A percentile compares a stretch with the other conserved stretches of the same genome.
These are phyloP conservation scores for Casuarina equisetifolia DNA, from an alignment of 306 rosid species.

Conservation along the genomic window DNA sequence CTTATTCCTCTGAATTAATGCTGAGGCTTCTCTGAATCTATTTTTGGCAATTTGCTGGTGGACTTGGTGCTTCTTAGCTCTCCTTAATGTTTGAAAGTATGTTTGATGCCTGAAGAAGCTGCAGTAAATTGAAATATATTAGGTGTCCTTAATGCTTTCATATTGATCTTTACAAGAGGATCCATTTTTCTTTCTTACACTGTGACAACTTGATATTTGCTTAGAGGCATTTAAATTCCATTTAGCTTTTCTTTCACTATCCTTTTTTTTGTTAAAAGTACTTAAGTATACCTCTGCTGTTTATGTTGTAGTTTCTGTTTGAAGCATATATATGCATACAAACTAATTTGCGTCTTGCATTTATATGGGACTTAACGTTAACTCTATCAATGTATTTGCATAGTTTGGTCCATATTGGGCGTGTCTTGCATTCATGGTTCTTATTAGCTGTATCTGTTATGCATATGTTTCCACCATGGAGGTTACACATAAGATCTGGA, in stretches of 20 bases:
- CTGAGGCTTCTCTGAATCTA: too few relatives aligned
- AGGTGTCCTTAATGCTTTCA: neutral
- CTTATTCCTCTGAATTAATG: too few relatives aligned
- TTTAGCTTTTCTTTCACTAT: neutral
- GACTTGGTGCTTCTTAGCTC: neutral
- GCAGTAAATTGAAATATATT: neutral
- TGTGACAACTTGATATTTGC: neutral
- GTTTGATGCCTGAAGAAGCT: neutral
- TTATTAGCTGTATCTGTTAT: neutral
- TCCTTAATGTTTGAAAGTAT: neutral
- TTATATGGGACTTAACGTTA: neutral
- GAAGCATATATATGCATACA: neutral
- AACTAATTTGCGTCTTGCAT: neutral
- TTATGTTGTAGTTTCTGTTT: neutral
- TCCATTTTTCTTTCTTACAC: neutral
- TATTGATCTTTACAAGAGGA: neutral
- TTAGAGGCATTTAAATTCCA: neutral
- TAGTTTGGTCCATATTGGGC: neutral
- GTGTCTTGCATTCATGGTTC: neutral
- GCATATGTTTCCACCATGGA: neutral
- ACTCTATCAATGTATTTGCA: neutral
- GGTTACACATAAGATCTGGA: neutral
- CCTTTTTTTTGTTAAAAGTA: neutral
- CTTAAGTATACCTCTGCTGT: neutral
- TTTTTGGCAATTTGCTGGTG: neutral